phyloP scores from a whole-genome alignment of 176 grass and related monocot species.

The Aegilops sharonensis region DNA sequence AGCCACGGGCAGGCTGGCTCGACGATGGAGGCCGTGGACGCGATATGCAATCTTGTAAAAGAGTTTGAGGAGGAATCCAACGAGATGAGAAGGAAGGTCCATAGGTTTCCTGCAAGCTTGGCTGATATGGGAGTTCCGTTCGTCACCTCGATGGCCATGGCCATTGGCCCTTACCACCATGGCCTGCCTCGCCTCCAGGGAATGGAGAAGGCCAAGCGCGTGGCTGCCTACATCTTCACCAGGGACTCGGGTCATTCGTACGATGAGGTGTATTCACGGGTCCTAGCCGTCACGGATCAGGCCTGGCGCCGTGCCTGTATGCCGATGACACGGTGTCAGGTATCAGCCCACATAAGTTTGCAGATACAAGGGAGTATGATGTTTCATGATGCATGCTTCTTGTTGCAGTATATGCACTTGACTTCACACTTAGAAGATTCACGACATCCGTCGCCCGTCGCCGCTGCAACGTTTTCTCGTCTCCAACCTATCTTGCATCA shows the following conservation, averaged over 20 bases:
- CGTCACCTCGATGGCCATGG: not conserved
- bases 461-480: not conserved
- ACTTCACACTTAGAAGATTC: too few relatives aligned
- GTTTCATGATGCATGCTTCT: conserved; percentile 26
- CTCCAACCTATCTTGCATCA: not conserved
- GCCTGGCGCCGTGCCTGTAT: not conserved
- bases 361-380: not conserved
- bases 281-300: not conserved
- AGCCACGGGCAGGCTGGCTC: too few relatives aligned
- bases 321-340: not conserved
- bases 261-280: not conserved
- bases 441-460: too few relatives aligned
- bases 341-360: not conserved
- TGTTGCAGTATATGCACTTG: too few relatives aligned
- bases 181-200: not conserved
- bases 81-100: not conserved
- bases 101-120: not conserved
- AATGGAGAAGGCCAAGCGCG: conserved; percentile 15
- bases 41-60: too few relatives aligned
- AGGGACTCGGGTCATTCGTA: not conserved
- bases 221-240: not conserved
- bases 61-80: too few relatives aligned
- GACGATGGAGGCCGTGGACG: too few relatives aligned
- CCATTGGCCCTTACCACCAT: conserved; percentile 21
- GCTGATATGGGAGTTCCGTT: not conserved